phyloP scores from a whole-genome alignment of 2,329 filamentous ascomycete genomes.

The Helotiales sp. region DNA sequence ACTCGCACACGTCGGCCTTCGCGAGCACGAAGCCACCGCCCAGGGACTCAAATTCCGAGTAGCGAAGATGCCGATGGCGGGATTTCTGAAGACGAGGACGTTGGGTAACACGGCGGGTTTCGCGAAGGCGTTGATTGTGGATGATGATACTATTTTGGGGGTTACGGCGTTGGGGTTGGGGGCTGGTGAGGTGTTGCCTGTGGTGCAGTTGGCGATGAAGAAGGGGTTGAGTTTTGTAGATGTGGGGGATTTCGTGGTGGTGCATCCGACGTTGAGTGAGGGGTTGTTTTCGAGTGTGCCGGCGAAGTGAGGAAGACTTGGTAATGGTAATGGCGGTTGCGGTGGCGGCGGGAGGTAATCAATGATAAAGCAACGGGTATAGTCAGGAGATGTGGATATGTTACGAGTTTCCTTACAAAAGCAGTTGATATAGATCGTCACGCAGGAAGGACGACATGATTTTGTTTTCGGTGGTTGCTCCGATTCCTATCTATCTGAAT shows the following conservation, averaged over 20 bases:
- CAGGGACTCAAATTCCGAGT: background rate
- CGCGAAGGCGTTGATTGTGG: slow-evolving; percentile 10
- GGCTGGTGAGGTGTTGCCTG: slow-evolving; percentile 30
- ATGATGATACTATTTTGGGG: slow-evolving; percentile 30
- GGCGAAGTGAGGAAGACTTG: background rate
- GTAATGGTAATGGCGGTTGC: too few species aligned
- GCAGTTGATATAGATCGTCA: too few species aligned
- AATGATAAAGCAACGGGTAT: too few species aligned
- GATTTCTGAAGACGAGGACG: background rate
- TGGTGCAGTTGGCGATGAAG: slow-evolving; percentile 32
- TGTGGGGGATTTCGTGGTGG: slow-evolving; percentile 26
- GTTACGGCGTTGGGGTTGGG: slow-evolving; percentile 27
- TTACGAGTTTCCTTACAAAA: too few species aligned
- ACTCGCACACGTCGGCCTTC: background rate
- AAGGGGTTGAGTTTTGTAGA: slow-evolving; percentile 24
- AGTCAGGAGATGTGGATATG: too few species aligned
- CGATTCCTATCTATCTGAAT: too few species aligned
- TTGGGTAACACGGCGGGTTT: slow-evolving; percentile 1
- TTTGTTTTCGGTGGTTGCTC: too few species aligned
- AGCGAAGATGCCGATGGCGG: background rate
- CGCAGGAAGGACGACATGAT: too few species aligned
- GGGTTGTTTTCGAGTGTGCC: slow-evolving; percentile 12
- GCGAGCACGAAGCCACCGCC: background rate
- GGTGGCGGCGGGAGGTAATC: too few species aligned
- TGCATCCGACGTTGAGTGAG: slow-evolving; percentile 30